Percentiles rank a stretch among this genome's conserved stretches.
phyloP scores from a whole-genome alignment of 2,329 filamentous ascomycete species.

The Colletotrichum trifolii region DNA sequence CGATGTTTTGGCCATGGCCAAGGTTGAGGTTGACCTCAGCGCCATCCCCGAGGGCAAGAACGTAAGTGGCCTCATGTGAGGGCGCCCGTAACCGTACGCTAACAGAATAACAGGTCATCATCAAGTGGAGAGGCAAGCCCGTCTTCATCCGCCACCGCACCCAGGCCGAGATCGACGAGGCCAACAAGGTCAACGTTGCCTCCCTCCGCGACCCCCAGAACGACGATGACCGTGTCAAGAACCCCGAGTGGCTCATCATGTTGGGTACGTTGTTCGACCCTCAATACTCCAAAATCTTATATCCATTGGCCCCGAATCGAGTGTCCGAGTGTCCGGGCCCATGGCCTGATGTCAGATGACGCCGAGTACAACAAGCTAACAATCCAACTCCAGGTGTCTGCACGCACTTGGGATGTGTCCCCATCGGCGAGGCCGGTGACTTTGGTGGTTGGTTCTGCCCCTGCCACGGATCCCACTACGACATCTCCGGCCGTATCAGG shows the following conservation, averaged over 20 bases:
- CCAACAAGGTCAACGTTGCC: constrained; percentile 86
- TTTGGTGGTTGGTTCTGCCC: constrained; percentile 99
- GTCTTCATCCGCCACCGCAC: constrained; percentile 99
- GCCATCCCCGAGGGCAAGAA: constrained; percentile 99
- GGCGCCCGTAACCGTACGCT: not conserved
- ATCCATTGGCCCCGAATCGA: not conserved
- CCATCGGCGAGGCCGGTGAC: constrained; percentile 98
- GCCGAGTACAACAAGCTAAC: constrained; percentile 38
- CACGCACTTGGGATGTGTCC: constrained; percentile 99
- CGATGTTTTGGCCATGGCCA: constrained; percentile 98
- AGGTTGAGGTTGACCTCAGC: constrained; percentile 95
- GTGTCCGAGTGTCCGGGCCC: not conserved
- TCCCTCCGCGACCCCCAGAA: constrained; percentile 89
- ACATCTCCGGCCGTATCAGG: constrained; percentile 98
- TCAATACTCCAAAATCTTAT: not conserved
- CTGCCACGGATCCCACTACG: constrained; percentile 99
- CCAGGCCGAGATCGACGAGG: constrained; percentile 90
- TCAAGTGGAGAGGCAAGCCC: constrained; percentile 99
- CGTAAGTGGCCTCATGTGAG: constrained; percentile 65
- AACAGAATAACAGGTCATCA: constrained; percentile 78
- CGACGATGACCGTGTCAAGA: constrained; percentile 94
- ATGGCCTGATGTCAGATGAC: not conserved
- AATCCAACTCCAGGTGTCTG: constrained; percentile 78
- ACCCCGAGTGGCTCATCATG: constrained; percentile 99
- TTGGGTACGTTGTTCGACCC: constrained; percentile 70